phyloP scores from a whole-genome alignment of 441 rosid genomes.

The Flueggea neowawraea region DNA sequence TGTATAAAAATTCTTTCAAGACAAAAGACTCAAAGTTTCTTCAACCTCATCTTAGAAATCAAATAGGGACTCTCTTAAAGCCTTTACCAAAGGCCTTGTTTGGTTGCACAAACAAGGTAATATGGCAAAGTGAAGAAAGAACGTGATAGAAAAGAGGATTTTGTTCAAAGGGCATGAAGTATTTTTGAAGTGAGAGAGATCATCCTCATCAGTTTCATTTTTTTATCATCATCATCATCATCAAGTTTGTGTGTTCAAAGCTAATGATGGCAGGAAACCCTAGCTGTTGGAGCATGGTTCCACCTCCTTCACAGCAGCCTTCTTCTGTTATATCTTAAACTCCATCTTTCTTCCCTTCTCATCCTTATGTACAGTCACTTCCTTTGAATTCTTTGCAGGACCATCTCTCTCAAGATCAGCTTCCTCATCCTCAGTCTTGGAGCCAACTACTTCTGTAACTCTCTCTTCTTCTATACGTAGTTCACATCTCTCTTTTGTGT shows the following conservation, averaged over 20 bases:
- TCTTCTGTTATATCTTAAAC: slow-evolving; percentile 33
- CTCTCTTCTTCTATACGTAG: slow-evolving; percentile 11
- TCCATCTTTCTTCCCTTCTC: slow-evolving; percentile 28
- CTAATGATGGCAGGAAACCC: slow-evolving; percentile 80
- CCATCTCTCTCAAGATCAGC: slow-evolving; percentile 37
- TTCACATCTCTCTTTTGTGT: background rate
- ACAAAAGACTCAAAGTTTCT: slow-evolving; percentile 27
- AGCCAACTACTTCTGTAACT: slow-evolving; percentile 87
- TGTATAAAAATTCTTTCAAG: slow-evolving; percentile 34
- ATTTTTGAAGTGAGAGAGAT: too few species aligned
- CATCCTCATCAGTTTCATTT: too few species aligned
- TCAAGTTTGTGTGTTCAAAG: background rate
- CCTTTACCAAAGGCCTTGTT: slow-evolving; percentile 36
- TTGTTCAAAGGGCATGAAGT: slow-evolving; percentile 7
- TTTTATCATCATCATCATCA: too few species aligned
- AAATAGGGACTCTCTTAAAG: slow-evolving; percentile 24
- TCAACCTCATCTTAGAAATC: slow-evolving; percentile 56
- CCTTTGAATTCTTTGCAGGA: slow-evolving; percentile 50
- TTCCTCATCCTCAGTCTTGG: slow-evolving; percentile 62
- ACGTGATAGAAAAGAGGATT: too few species aligned
- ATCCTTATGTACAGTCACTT: slow-evolving; percentile 39
- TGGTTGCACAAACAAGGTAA: slow-evolving; percentile 44
- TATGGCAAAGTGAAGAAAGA: slow-evolving; percentile 23
- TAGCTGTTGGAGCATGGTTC: slow-evolving; percentile 61
- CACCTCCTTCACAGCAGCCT: slow-evolving; percentile 38